Evolutionary conservation across 371 early-diverging fungal genomes (phyloP), one percentile per base, ranked within the genome.

Genomic region (Mortierella sp.): DNA sequence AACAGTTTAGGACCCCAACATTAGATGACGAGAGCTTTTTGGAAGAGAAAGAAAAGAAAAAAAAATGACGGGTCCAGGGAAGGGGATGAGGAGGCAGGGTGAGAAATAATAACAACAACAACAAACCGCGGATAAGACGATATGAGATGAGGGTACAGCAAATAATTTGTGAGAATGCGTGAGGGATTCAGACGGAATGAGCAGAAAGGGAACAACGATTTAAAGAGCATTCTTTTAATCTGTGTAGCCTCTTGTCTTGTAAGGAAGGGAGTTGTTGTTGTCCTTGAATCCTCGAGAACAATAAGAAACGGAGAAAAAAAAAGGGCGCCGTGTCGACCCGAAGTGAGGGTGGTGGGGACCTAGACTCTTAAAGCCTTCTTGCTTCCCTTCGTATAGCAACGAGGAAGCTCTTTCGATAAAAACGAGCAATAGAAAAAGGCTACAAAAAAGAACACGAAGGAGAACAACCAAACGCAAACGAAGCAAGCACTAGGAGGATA

Each of bases 21-120:
- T 74, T 51, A 54, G 74, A 56, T 35, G 56, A 56, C 38, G 74
- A 54, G 74, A 56, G 71, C 43, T 71, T 46, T 71, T 43, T 29
- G 71, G 21, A 41, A 12, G 74, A 41, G 21, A 54, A 35, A 51
- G 5, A 51, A 49, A 49, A 21, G 48, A 46, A 51, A 72, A 32
- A 38, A 51, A 72, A n/a, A 24, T 3, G 55, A 73, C 41, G 41
- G 56, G 54, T 49, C 65, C 65, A 65, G 65, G 38, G 63, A 32
- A 49, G 12, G 56, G 8, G 56, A n/a, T 12, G 29, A 14, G 14
- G 60, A 16, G 60, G 27, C 32, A 60, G 60, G 60, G 60, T 60
- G 16, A 14, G 14, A 12, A 51, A 14, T 49, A 49, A 49, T 18
- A 49, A 65, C 18, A 65, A 32, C 1, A 56, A 27, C 8, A 58